Evolutionary conservation across 2,329 filamentous ascomycete species (phyloP), one percentile per base, ranked within the genome.

Genomic region (Sclerotinia borealis): DNA sequence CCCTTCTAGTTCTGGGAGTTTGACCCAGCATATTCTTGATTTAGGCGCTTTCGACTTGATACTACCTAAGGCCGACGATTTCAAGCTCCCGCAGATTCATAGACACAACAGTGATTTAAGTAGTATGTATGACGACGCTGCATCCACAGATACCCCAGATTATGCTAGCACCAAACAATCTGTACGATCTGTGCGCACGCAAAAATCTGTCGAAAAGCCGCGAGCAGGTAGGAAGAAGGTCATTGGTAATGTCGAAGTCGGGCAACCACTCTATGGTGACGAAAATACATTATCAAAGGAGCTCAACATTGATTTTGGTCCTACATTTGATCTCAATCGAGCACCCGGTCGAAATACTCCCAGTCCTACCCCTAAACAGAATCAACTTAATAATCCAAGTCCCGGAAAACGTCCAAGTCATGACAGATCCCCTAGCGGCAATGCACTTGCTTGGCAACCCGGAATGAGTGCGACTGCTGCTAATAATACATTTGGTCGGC

Each of bases 271-370:
- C 31, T 41, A 59, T 22, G 91, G 90, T 17, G 58, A 54, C n/a
- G 47, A 61, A 48, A 39, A 56, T 27, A 51, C 37, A 39, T 61
- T 51, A n/a, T 59, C 67, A 31, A 59, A 58, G 34, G 66, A 64
- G 37, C 86, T 96, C 65, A 78, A 82, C 5, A 84, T 96, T 66
- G 88, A 97, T 74, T 97, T 97, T 76, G 93, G 93, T 0, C 91
- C 88, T 7, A 96, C 93, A 0, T 78, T 91, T 69, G 88, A 89
- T 65, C 68, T 70, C 50, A 66, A 63, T 49, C 68, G 63, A 29
- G 71, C 67, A 61, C 68, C 71, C 17, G 37, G 63, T 5, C 65
- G 67, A 64, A 61, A 34, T 22, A 34, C 64, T 51, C 68, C 65
- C 27, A 72, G 68, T 65, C 70, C 72, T 76, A 93, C 93, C 0